Base-by-base conservation (phyloP, 2,329 filamentous ascomycete genomes). In the Calonectria hawksworthii region DNA sequence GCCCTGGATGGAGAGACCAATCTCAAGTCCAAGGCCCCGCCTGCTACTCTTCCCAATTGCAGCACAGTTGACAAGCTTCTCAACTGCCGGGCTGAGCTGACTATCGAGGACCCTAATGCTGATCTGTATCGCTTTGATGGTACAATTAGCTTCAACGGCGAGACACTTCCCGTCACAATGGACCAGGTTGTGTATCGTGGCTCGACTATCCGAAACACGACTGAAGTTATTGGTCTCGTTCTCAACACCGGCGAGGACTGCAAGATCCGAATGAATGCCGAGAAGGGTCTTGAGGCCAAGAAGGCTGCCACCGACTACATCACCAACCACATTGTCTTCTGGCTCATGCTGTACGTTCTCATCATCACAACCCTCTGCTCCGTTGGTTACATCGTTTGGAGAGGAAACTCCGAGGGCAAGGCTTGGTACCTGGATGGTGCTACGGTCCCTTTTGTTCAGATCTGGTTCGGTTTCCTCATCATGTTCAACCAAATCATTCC, bases 401-500 rank as follows among this genome's bases (percentile, higher is more conserved):
- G 92, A 61, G 84, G 87, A 21, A 87, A 89, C 6, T 92, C 91
- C 13, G 95, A 98, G 83, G 85, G 87, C 30, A 84, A 90, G 21
- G 91, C 95, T 1, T 98, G 94, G 93, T 98, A 98, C 81, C 87
- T 98, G 23, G 84, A 88, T 5, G 86, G 91, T 69, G 93, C 95
- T 0, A 89, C 88, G 6, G 95, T 98, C 18, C 88, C 91, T 0
- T 94, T 95, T 79, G 91, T 95, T 78, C 92, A 96, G 36, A 95
- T 98, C 74, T 93, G 98, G 77, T 93, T 96, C 32, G 96, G 95
- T 0, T 98, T 96, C 83, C 92, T 98, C 78, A 98, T 99, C 85
- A 96, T 98, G 92, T 98, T 98, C 86, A 99, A 98, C 84, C 98
- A 97, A 50, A 93, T 98, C 86, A 96, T 98, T 74, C 96, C 96